These are phyloP conservation scores for Pestalotiopsis sp. DNA, from an alignment of 2,329 filamentous ascomycete genomes.

Conservation along the genomic window DNA sequence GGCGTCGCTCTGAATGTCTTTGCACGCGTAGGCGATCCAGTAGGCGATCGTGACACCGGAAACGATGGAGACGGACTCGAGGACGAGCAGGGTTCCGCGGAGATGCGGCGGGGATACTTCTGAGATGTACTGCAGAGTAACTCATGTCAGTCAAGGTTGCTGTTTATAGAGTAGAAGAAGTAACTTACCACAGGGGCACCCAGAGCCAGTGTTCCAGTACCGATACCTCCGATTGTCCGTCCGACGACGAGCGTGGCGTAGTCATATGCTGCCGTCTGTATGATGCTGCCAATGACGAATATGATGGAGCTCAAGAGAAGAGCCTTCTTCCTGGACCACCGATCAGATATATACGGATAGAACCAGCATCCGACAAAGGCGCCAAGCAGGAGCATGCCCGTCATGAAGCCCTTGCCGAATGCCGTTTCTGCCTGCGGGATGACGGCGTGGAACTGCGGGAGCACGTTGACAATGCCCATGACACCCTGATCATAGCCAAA, in stretches of 20 bases:
- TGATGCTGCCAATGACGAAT: slow-evolving; percentile 45
- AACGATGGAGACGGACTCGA: slow-evolving; percentile 54
- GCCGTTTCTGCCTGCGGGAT: slow-evolving; percentile 38
- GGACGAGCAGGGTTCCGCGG: slow-evolving; percentile 44
- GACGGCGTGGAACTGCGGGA: slow-evolving; percentile 43
- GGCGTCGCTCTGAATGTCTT: slow-evolving; percentile 41
- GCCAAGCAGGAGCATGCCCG: slow-evolving; percentile 44
- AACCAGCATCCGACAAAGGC: slow-evolving; percentile 39
- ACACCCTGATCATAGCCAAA: slow-evolving; percentile 42
- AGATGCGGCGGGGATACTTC: slow-evolving; percentile 40
- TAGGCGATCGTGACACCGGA: slow-evolving; percentile 55
- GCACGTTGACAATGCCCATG: slow-evolving; percentile 45
- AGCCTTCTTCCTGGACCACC: slow-evolving; percentile 44
- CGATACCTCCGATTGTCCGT: slow-evolving; percentile 32
- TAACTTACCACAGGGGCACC: slow-evolving; percentile 21
- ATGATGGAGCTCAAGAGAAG: slow-evolving; percentile 39
- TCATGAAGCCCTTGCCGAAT: slow-evolving; percentile 43
- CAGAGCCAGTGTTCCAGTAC: slow-evolving; percentile 30
- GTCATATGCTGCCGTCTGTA: slow-evolving; percentile 34
- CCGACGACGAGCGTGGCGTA: slow-evolving; percentile 31
- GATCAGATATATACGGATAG: slow-evolving; percentile 41
- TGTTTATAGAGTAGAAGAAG: not conserved
- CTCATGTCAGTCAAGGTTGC: not conserved
- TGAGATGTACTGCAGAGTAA: slow-evolving; percentile 29
- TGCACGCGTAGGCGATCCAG: slow-evolving; percentile 57